phyloP scores from a whole-genome alignment of 2,329 filamentous ascomycete species.

The Paecilomyces sp. region DNA sequence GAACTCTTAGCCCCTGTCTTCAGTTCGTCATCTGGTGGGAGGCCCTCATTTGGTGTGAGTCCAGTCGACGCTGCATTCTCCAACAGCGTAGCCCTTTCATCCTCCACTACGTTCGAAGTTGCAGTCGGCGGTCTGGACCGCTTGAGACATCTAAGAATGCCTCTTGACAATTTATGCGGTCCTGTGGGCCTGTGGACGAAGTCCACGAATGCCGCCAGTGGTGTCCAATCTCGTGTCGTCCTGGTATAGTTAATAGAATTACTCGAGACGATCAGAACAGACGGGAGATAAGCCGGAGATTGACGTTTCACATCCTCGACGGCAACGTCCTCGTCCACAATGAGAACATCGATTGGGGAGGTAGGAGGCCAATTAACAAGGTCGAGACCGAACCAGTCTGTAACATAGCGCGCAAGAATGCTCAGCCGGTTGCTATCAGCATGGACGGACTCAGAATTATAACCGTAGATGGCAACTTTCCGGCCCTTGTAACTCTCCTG shows the following conservation, averaged over 20 bases:
- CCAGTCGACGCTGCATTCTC: conserved; percentile 2
- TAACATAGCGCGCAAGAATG: conserved; percentile 23
- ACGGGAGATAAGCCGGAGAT: conserved; percentile 14
- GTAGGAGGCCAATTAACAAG: conserved; percentile 22
- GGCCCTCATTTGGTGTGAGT: not conserved
- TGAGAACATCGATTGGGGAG: conserved; percentile 23
- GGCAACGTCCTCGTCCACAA: conserved; percentile 26
- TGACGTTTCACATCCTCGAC: conserved; percentile 11
- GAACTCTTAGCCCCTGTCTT: not conserved
- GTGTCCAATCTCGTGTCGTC: conserved; percentile 18
- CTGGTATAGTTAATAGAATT: conserved; percentile 27
- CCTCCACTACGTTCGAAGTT: not conserved
- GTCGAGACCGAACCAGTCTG: conserved; percentile 29
- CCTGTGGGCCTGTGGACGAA: conserved; percentile 34
- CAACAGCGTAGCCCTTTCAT: not conserved
- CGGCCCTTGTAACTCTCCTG: conserved; percentile 17
- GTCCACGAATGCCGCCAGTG: conserved; percentile 26
- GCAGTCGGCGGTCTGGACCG: conserved; percentile 4
- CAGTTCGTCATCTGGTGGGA: not conserved
- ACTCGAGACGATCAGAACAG: conserved; percentile 31
- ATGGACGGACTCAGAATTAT: conserved; percentile 11
- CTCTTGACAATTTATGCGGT: conserved; percentile 34
- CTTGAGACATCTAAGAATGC: conserved; percentile 23
- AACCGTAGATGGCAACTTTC: conserved; percentile 22
- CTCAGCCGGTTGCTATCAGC: conserved; percentile 17